Conservation (phyloP, 2,329 filamentous ascomycete species). For the Karstenula rhodostoma region DNA sequence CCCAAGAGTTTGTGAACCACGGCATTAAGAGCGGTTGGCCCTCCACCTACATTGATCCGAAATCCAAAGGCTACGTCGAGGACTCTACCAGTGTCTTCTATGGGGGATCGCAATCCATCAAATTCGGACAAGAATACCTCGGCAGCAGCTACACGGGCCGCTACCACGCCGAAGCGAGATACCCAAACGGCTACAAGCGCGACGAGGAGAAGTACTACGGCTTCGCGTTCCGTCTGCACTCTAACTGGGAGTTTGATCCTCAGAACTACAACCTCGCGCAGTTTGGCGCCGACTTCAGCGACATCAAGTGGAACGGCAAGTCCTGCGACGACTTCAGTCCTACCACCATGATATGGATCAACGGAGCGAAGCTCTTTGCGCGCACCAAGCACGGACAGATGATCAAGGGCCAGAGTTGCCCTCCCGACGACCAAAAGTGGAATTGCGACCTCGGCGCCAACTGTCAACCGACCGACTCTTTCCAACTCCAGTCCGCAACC, state of each 20-base stretch:
- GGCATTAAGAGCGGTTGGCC: neutral
- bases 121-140: slow-evolving; percentile 10
- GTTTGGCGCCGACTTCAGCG: slow-evolving; percentile 60
- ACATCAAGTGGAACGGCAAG: slow-evolving; percentile 51
- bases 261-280: slow-evolving; percentile 60
- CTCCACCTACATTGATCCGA: neutral
- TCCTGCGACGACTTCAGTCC: slow-evolving; percentile 53
- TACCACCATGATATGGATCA: slow-evolving; percentile 59
- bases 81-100: slow-evolving; percentile 3
- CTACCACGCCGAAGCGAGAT: slow-evolving; percentile 60
- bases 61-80: slow-evolving; percentile 1
- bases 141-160: slow-evolving; percentile 46
- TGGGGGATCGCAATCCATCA: neutral
- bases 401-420: slow-evolving; percentile 16
- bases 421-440: slow-evolving; percentile 5
- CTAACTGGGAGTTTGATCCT: slow-evolving; percentile 57
- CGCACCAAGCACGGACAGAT: slow-evolving; percentile 48
- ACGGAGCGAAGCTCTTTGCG: slow-evolving; percentile 54
- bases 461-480: slow-evolving; percentile 42
- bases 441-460: slow-evolving; percentile 5
- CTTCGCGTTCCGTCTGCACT: slow-evolving; percentile 60
- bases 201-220: slow-evolving; percentile 60
- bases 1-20: neutral
- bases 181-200: slow-evolving; percentile 55
- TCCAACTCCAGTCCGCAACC: slow-evolving; percentile 44